Percentiles rank a stretch among this genome's conserved stretches.
Conservation (phyloP, 257 asterid genomes). For the Scutellaria barbata region DNA sequence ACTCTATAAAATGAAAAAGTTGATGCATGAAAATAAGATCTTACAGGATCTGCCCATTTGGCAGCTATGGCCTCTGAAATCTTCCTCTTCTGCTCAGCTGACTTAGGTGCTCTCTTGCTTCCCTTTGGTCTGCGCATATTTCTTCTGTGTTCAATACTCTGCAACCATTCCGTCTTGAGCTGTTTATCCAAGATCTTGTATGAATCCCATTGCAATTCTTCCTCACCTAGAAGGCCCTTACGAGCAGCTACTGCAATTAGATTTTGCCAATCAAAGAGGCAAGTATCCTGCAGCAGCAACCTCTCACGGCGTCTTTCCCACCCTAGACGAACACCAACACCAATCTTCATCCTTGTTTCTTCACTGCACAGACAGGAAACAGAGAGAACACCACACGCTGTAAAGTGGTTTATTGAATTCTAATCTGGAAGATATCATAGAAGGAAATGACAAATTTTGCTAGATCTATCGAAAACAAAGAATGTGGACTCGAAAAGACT, state of each 20-base stretch:
- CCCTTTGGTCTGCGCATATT: slow-evolving; percentile 56
- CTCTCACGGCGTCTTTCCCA: slow-evolving; percentile 88
- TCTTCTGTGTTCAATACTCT: slow-evolving; percentile 69
- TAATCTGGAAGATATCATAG: background rate
- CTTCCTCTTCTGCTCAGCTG: slow-evolving; percentile 89
- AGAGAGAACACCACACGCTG: slow-evolving; percentile 13
- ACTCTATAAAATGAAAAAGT: background rate
- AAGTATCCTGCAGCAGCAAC: slow-evolving; percentile 77
- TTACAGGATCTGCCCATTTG: slow-evolving; percentile 98
- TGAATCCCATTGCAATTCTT: slow-evolving; percentile 82
- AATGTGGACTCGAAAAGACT: background rate
- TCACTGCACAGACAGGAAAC: slow-evolving; percentile 48
- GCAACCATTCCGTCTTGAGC: slow-evolving; percentile 68
- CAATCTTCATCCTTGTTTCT: slow-evolving; percentile 81
- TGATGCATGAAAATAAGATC: slow-evolving; percentile 29
- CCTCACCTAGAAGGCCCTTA: slow-evolving; percentile 74
- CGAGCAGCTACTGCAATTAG: slow-evolving; percentile 74
- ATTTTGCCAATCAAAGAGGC: slow-evolving; percentile 80
- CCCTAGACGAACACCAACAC: slow-evolving; percentile 78
- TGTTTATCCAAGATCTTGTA: slow-evolving; percentile 58
- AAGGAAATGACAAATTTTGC: background rate
- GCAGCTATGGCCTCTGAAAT: slow-evolving; percentile 89
- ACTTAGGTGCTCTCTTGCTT: slow-evolving; percentile 86
- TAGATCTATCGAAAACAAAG: background rate
- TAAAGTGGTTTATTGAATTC: background rate